These are phyloP conservation scores for Didymella lethalis DNA, from an alignment of 2,329 filamentous ascomycete genomes.

Conservation along the genomic window DNA sequence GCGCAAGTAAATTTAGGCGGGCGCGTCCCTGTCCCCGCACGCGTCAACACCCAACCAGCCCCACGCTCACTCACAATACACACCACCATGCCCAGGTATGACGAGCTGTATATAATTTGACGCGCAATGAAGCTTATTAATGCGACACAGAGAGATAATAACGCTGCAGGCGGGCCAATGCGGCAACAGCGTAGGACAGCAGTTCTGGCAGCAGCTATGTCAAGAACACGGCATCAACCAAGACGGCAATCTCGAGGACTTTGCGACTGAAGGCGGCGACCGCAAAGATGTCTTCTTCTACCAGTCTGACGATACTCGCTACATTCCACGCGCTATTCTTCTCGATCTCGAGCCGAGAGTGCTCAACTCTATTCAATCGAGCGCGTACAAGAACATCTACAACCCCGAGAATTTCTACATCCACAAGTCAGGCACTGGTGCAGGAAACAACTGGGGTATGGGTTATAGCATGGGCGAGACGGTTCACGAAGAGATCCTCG, in stretches of 20 bases:
- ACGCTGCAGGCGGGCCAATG: constrained; percentile 99
- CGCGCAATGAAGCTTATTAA: constrained; percentile 20
- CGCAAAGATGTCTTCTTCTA: constrained; percentile 99
- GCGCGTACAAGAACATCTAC: constrained; percentile 98
- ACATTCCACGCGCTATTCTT: constrained; percentile 94
- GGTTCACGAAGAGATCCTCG: constrained; percentile 96
- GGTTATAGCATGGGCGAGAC: constrained; percentile 92
- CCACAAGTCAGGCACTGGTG: constrained; percentile 89
- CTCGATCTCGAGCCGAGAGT: constrained; percentile 94
- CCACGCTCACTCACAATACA: constrained; percentile 31
- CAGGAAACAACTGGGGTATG: constrained; percentile 98
- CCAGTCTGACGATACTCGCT: constrained; percentile 96
- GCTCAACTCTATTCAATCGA: constrained; percentile 89
- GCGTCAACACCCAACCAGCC: constrained; percentile 38
- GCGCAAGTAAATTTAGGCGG: constrained; percentile 25
- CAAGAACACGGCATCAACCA: constrained; percentile 98
- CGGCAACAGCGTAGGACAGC: constrained; percentile 97
- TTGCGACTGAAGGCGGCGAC: constrained; percentile 96
- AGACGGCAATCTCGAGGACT: constrained; percentile 96
- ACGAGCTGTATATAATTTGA: not conserved
- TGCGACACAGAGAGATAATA: constrained; percentile 83
- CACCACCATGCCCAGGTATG: constrained; percentile 50
- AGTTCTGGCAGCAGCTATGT: constrained; percentile 99
- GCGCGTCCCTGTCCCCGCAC: constrained; percentile 35
- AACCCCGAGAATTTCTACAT: constrained; percentile 99